A percentile compares a stretch with the other conserved stretches of the same genome.
These are phyloP conservation scores for Saturnispora silvae DNA, from an alignment of 805 yeast genomes.

Conservation along the genomic window DNA sequence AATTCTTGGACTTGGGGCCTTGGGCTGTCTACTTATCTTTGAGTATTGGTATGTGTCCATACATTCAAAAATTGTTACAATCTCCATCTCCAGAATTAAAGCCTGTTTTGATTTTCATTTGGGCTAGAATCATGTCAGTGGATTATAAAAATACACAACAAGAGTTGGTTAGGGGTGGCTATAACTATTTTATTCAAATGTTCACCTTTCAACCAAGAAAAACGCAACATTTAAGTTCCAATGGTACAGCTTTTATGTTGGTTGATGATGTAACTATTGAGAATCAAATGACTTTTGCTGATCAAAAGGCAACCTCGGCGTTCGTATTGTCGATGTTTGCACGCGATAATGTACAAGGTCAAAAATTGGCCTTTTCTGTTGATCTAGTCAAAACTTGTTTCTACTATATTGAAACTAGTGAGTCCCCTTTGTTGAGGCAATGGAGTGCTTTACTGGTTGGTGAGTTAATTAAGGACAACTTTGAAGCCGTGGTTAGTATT, in stretches of 20 bases:
- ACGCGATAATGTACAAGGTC: constrained; percentile 70
- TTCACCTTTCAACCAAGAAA: constrained; percentile 35
- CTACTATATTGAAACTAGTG: constrained; percentile 57
- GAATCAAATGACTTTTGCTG: constrained; percentile 38
- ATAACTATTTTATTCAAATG: constrained; percentile 74
- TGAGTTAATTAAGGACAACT: constrained; percentile 61
- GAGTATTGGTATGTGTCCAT: constrained; percentile 93
- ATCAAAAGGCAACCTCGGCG: constrained; percentile 93
- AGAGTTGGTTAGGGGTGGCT: constrained; percentile 87
- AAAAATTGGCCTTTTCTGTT: constrained; percentile 63
- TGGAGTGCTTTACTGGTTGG: constrained; percentile 82
- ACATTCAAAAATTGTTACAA: constrained; percentile 79
- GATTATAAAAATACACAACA: constrained; percentile 85
- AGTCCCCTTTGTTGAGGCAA: constrained; percentile 78
- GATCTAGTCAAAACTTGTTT: constrained; percentile 63
- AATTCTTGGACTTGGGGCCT: constrained; percentile 89
- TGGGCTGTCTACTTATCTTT: constrained; percentile 93
- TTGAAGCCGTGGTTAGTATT: constrained; percentile 66
- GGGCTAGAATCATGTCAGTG: constrained; percentile 97
- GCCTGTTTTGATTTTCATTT: constrained; percentile 88
- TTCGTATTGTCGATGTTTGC: constrained; percentile 80
- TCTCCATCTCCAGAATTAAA: constrained; percentile 92
- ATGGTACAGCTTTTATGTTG: constrained; percentile 21
- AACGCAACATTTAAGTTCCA: constrained; percentile 9
- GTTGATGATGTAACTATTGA: constrained; percentile 23